Percentiles rank a stretch among this genome's conserved stretches.
phyloP scores from a whole-genome alignment of 1,139 yeast species.

The Eremothecium coryli region DNA sequence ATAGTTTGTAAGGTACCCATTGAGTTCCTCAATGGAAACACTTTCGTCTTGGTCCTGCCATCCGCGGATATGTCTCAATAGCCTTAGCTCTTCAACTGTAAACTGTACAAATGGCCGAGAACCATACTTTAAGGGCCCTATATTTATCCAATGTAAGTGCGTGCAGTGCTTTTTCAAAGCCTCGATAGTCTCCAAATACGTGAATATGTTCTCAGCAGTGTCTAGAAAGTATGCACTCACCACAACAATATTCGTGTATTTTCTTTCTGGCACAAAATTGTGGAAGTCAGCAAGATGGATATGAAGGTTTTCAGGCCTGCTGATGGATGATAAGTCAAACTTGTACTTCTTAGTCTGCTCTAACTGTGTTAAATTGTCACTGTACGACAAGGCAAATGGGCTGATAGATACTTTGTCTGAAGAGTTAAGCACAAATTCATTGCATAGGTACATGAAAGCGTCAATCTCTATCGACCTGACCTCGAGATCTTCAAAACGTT shows the following conservation, averaged over 20 bases:
- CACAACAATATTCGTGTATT: slow-evolving; percentile 44
- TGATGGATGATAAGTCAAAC: slow-evolving; percentile 29
- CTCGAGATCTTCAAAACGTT: slow-evolving; percentile 29
- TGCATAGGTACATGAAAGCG: slow-evolving; percentile 57
- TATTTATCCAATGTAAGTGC: slow-evolving; percentile 65
- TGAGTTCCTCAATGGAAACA: slow-evolving; percentile 29
- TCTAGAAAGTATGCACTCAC: slow-evolving; percentile 73
- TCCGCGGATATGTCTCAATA: slow-evolving; percentile 46
- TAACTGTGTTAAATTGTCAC: slow-evolving; percentile 47
- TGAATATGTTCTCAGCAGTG: slow-evolving; percentile 75
- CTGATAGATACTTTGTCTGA: slow-evolving; percentile 30
- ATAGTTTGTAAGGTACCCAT: slow-evolving; percentile 54
- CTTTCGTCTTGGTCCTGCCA: slow-evolving; percentile 47
- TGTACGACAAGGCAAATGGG: slow-evolving; percentile 67
- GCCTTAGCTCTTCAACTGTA: slow-evolving; percentile 51
- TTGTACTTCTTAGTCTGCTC: slow-evolving; percentile 46
- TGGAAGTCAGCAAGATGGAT: slow-evolving; percentile 62
- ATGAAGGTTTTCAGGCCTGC: slow-evolving; percentile 40
- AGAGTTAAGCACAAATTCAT: slow-evolving; percentile 42
- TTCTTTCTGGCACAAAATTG: slow-evolving; percentile 33
- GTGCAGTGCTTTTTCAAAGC: slow-evolving; percentile 37
- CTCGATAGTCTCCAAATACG: slow-evolving; percentile 57
- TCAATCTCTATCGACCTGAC: slow-evolving; percentile 70
- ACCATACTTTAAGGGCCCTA: slow-evolving; percentile 84
- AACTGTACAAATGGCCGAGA: slow-evolving; percentile 74